A percentile compares a stretch with the other conserved stretches of the same genome.
These are phyloP conservation scores for Schrenkiella parvula DNA, from an alignment of 345 rosid genomes.

Conservation along the genomic window DNA sequence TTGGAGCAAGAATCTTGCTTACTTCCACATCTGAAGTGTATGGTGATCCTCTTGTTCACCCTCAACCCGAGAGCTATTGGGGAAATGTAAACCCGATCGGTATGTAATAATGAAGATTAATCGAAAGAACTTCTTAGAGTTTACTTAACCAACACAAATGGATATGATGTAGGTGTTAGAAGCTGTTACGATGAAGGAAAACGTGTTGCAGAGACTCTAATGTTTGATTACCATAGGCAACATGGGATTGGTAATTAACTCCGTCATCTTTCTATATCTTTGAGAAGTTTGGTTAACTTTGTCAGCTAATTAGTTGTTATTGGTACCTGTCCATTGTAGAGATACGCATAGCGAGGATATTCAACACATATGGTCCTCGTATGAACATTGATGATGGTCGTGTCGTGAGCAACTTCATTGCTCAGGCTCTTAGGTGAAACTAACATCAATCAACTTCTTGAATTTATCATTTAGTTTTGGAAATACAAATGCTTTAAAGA, in stretches of 20 bases:
- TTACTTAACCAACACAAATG: not conserved
- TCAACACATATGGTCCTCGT: slow-evolving; percentile 95
- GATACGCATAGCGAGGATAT: slow-evolving; percentile 84
- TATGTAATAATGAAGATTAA: slow-evolving; percentile 9
- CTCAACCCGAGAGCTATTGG: slow-evolving; percentile 88
- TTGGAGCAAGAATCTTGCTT: slow-evolving; percentile 89
- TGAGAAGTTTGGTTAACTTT: not conserved
- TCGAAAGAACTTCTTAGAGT: not conserved
- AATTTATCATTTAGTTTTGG: not conserved
- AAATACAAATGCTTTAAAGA: no score
- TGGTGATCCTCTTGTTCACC: slow-evolving; percentile 93
- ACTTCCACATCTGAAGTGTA: slow-evolving; percentile 95
- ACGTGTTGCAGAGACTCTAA: slow-evolving; percentile 87
- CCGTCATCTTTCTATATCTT: not conserved
- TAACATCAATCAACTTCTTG: not conserved
- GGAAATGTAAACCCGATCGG: slow-evolving; percentile 98
- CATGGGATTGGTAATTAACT: slow-evolving; percentile 70
- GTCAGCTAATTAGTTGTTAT: not conserved
- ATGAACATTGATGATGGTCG: slow-evolving; percentile 98
- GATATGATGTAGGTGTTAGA: slow-evolving; percentile 54
- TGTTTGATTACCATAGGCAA: slow-evolving; percentile 96
- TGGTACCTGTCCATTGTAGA: slow-evolving; percentile 34
- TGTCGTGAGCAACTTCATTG: slow-evolving; percentile 94
- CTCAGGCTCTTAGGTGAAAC: slow-evolving; percentile 84
- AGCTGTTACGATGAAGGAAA: slow-evolving; percentile 97